Evolutionary conservation across 176 grass and related monocot genomes (phyloP), one percentile per base, ranked within the genome.

Genomic region (Pontederia paniculata): DNA sequence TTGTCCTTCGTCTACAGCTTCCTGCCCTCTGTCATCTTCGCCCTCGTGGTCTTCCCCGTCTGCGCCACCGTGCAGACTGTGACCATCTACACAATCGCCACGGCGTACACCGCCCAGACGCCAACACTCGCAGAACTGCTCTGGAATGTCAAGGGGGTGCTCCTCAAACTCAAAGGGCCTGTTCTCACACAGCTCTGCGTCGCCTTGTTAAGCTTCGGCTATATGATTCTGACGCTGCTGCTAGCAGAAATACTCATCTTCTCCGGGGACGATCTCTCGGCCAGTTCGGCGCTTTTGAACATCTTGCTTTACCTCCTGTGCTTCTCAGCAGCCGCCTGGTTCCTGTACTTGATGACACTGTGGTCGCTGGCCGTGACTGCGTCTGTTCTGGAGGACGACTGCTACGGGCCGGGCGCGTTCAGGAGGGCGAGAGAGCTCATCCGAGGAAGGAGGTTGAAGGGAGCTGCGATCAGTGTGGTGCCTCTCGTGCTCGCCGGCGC

Each of bases 391-490:
- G 62, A 52, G 23, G 62, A 65, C 4, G 62, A 41, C 4, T 65
- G 62, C 48, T 65, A 18, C 0, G 46, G 62, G 10, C 28, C 37
- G 23, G 47, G 0, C 1, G 46, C 62, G 10, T 17, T 65, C 9
- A 48, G 62, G 6, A 49, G 62, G 19, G 62, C 62, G 5, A 5
- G 31, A 48, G 22, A 65, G 22, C 62, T 65, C 62, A 20, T 65
- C 47, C 11, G 16, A 47, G 47, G 22, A 15, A 50, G 47, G 10
- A 65, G 48, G 62, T 50, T 18, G 62, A 22, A 52, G n/a, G 62
- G 45, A 28, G 17, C 50, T 17, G 6, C 9, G 48, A 65, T 52
- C 2, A 51, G 9, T 13, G 12, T 50, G 15, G 47, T 65, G 3
- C 2, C 17, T 9, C 10, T 18, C 1, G 47, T 52, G 14, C 15